phyloP scores from a whole-genome alignment of 2,329 filamentous ascomycete genomes.

The Coccinonectria pachysandricola region DNA sequence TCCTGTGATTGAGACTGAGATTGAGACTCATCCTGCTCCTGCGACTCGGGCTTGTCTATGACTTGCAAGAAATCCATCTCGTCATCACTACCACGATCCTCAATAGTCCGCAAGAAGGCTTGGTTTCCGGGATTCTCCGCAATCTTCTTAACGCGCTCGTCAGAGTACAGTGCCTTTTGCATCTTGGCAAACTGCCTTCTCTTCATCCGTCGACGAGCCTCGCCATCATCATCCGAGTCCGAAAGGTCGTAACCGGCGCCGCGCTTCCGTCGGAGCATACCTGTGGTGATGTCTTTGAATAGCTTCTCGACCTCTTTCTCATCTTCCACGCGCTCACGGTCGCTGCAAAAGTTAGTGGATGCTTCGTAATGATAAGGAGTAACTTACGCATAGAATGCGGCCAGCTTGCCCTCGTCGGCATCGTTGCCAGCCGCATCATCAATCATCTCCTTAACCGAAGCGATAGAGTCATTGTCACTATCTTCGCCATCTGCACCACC shows the following conservation, averaged over 20 bases:
- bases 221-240: constrained; percentile 81
- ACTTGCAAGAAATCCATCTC: constrained; percentile 65
- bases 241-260: constrained; percentile 75
- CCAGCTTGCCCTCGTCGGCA: constrained; percentile 71
- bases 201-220: constrained; percentile 69
- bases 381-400: constrained; percentile 80
- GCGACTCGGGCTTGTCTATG: constrained; percentile 18
- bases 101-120: constrained; percentile 83
- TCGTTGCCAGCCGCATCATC: constrained; percentile 70
- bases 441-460: constrained; percentile 76
- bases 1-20: constrained; percentile 26
- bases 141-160: constrained; percentile 85
- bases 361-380: not conserved
- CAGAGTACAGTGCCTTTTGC: constrained; percentile 76
- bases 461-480: constrained; percentile 60
- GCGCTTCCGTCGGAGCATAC: constrained; percentile 74
- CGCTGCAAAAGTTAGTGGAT: constrained; percentile 35
- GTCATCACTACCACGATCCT: constrained; percentile 68
- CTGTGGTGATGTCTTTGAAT: constrained; percentile 85
- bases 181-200: constrained; percentile 83
- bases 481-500: constrained; percentile 86
- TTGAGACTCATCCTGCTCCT: no score
- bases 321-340: constrained; percentile 68
- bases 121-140: constrained; percentile 80
- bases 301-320: constrained; percentile 85